Evolutionary conservation across 441 rosid genomes (phyloP), one percentile per base, ranked within the genome.

Genomic region (Breynia disticha): DNA sequence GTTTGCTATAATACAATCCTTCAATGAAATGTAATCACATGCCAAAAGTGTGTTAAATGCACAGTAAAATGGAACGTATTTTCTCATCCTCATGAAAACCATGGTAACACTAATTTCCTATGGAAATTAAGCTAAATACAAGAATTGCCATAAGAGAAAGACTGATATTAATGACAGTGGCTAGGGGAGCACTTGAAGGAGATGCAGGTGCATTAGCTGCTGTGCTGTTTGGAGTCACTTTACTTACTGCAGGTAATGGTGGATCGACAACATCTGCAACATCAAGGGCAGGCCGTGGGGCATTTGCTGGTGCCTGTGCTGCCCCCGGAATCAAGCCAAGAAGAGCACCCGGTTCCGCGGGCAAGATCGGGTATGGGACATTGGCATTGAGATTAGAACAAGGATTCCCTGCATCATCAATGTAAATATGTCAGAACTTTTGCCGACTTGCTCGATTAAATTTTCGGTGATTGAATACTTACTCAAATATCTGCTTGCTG

Each of bases 401-500:
- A 51, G 82, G 65, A 56, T 81, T 79, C 57, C 77, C 94, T 88
- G 81, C 71, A 68, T 43, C 13, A 41, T 15, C 13, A 41, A 41
- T 9, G 44, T 32, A 16, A 28, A n/a, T 15, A 0, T 28, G 2
- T 1, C 35, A 28, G 0, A 28, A 28, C 35, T 28, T 24, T 28
- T 5, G 5, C 35, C 1, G 0, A 4, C 8, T 28, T 28, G 5
- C 8, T 28, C 35, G n/a, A n/a, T n/a, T n/a, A n/a, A n/a, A n/a
- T n/a, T n/a, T n/a, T n/a, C n/a, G 5, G 35, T 28, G 35, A 28
- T 28, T 28, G 35, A 28, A 28, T 28, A 67, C 90, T 81, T 69
- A 84, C 88, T 76, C 46, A 72, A 37, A 60, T 73, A 79, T 74
- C 66, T 76, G 72, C 35, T 58, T 15, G 82, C 79, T 1, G 88